phyloP scores from a whole-genome alignment of 176 grass and related monocot genomes.

The Olyra latifolia region DNA sequence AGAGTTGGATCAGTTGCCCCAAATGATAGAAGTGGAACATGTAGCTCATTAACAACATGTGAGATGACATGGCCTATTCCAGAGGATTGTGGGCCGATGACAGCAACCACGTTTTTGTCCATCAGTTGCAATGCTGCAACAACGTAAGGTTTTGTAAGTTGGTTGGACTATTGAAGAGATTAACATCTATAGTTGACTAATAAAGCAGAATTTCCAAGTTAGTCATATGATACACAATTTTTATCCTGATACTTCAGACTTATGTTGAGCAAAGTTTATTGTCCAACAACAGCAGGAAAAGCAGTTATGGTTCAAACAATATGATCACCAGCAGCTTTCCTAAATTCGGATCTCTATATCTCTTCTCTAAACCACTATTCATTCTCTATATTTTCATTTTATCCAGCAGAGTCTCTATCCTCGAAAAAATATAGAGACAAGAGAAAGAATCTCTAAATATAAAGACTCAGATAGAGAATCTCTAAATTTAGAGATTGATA shows the following conservation, averaged over 20 bases:
- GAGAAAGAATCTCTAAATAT: no score
- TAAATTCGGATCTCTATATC: no score
- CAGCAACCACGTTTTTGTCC: conserved; percentile 63
- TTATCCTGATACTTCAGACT: not conserved
- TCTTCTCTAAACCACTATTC: no score
- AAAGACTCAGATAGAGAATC: no score
- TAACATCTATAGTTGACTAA: no score
- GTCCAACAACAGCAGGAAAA: not conserved
- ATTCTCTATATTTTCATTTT: no score
- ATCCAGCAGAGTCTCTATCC: no score
- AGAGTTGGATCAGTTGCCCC: conserved; percentile 75
- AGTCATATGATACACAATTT: conserved; percentile 1
- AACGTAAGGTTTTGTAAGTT: no score
- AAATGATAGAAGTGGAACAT: conserved; percentile 79
- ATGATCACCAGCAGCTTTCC: no score
- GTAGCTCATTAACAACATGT: conserved; percentile 65
- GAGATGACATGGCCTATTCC: conserved; percentile 73
- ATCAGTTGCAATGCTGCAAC: conserved; percentile 66
- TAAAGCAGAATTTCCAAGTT: conserved; percentile 1
- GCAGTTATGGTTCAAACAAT: conserved; percentile 13
- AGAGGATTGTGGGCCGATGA: conserved; percentile 82
- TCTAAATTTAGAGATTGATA: no score
- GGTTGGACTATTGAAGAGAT: no score
- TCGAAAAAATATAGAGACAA: no score
- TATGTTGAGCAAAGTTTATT: conserved; percentile 1